Evolutionary conservation across 148 eudicot species (phyloP).

Genomic region (Rhododendron ferrugineum): DNA sequence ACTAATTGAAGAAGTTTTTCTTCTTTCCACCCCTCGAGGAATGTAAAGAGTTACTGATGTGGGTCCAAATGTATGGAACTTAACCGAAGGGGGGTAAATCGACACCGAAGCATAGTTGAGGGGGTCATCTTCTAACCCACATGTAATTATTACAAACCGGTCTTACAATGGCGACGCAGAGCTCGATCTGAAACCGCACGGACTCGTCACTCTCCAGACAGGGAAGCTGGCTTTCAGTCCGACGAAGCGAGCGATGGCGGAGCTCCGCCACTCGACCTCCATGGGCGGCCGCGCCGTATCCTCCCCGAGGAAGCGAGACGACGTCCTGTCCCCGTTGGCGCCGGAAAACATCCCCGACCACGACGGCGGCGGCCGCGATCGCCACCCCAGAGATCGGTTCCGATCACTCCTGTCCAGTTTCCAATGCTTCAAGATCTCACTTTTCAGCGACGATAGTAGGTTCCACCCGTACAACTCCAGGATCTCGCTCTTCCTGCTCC

Average conservation of each 20-base stretch:
- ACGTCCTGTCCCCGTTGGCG: slow-evolving; percentile 38
- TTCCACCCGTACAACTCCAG: slow-evolving; percentile 35
- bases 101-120: too few species aligned
- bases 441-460: slow-evolving; percentile 47
- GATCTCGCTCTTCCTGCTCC: slow-evolving; percentile 46
- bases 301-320: slow-evolving; percentile 63
- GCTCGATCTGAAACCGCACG: too few species aligned
- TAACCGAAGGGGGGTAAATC: too few species aligned
- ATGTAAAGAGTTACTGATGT: too few species aligned
- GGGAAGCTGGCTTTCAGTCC: slow-evolving; percentile 41
- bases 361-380: slow-evolving; percentile 37
- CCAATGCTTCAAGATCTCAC: slow-evolving; percentile 14
- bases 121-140: too few species aligned
- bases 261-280: slow-evolving; percentile 86
- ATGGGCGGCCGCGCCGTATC: slow-evolving; percentile 55
- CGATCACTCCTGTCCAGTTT: slow-evolving; percentile 33
- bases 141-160: too few species aligned
- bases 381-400: slow-evolving; percentile 43
- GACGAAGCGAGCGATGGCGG: slow-evolving; percentile 67
- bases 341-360: slow-evolving; percentile 33
- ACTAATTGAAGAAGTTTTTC: too few species aligned
- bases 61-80: too few species aligned
- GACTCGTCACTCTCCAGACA: too few species aligned
- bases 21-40: too few species aligned
- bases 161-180: too few species aligned